phyloP scores from a whole-genome alignment of 2,329 filamentous ascomycete species.

The Botrytis galanthina region DNA sequence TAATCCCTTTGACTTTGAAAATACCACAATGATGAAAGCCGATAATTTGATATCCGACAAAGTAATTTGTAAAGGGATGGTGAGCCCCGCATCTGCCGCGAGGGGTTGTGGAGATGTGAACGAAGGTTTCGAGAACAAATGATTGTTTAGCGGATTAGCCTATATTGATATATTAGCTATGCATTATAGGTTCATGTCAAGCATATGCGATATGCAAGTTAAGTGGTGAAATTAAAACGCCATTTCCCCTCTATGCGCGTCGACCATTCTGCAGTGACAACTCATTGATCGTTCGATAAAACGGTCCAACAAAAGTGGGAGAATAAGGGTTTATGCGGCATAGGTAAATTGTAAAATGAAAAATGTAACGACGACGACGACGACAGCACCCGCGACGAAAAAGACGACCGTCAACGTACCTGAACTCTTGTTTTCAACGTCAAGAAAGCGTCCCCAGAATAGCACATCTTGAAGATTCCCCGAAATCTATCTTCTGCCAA shows the following conservation, averaged over 20 bases:
- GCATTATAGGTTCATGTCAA: constrained; percentile 36
- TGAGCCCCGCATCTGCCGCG: constrained; percentile 86
- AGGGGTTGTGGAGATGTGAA: constrained; percentile 93
- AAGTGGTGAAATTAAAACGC: background rate
- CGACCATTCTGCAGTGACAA: constrained; percentile 13
- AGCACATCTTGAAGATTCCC: constrained; percentile 99
- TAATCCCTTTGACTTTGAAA: constrained; percentile 94
- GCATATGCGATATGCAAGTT: constrained; percentile 16
- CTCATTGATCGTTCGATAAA: background rate
- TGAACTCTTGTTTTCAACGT: constrained; percentile 95
- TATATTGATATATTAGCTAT: constrained; percentile 53
- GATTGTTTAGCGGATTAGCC: constrained; percentile 96
- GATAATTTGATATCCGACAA: constrained; percentile 93
- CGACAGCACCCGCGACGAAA: background rate
- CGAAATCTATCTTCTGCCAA: constrained; percentile 94
- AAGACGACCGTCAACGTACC: constrained; percentile 48
- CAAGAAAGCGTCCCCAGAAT: constrained; percentile 90
- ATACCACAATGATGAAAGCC: constrained; percentile 95
- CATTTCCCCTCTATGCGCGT: constrained; percentile 3
- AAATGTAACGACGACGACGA: background rate
- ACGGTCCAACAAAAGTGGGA: constrained; percentile 11
- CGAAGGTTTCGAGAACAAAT: constrained; percentile 82
- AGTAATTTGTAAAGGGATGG: constrained; percentile 96
- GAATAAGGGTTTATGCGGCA: background rate
- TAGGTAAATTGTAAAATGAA: constrained; percentile 7